Evolutionary conservation across 805 yeast species (phyloP), one percentile per base, ranked within the genome.

Genomic region (Teunomyces gatunensis): DNA sequence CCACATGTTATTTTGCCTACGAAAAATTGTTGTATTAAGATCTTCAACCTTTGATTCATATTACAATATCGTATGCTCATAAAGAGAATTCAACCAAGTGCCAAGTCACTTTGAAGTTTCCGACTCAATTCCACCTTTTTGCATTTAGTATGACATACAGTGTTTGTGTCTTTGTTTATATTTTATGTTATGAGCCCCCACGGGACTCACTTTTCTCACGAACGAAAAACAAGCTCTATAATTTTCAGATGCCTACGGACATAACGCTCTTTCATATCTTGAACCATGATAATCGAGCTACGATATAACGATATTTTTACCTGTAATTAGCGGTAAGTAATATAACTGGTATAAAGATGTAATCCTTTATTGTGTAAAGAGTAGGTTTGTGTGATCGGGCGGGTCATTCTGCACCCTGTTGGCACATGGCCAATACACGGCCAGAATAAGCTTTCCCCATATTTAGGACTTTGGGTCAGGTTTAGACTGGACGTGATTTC

Each of bases 401-500:
- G 27, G 27, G 27, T 7, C 27, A 25, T 25, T 7, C 27, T 25
- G 27, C 11, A 25, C 27, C 27, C 27, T 7, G 11, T 25, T 9
- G 15, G 34, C 34, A 32, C 25, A 20, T 23, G 40, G 29, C 12
- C 12, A 21, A 21, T 15, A 7, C 6, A 32, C 11, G 13, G 17
- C 18, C 17, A 18, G 34, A 32, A 32, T 32, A 15, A 9, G 18
- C 18, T 32, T 32, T 32, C 34, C 34, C 34, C 34, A 32, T 32
- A 32, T 32, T 35, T 18, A 20, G 6, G 12, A 17, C 18, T 25
- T n/a, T n/a, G 20, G 21, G 39, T 35, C 39, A 17, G 21, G 18
- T 17, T n/a, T 9, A 21, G 13, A 20, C 15, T 7, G 11, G 28
- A 39, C n/a, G 21, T n/a, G 20, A 20, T 11, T 12, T 49, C 57